phyloP scores from a whole-genome alignment of 164 flowering plant species.

The Buxus sempervirens region DNA sequence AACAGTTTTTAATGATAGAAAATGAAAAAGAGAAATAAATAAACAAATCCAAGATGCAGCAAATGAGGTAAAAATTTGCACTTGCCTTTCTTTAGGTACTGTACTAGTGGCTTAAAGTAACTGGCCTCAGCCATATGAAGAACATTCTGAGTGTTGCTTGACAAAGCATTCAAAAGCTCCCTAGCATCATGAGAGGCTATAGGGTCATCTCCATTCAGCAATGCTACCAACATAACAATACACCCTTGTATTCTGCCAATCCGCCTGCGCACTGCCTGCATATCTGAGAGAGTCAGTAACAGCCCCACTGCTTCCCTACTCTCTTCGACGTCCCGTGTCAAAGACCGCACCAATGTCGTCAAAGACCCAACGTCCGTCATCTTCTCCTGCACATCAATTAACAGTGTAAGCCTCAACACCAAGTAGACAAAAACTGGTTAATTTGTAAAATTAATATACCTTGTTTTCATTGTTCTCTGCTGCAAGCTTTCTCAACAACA shows the following conservation, averaged over 20 bases:
- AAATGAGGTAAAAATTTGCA: background rate
- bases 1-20: background rate
- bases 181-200: conserved; percentile 55
- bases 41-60: too few relatives aligned
- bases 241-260: conserved; percentile 83
- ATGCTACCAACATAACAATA: conserved; percentile 75
- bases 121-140: conserved; percentile 97
- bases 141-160: conserved; percentile 68
- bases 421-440: background rate
- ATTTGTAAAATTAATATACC: conserved; percentile 25
- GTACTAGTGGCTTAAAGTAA: conserved; percentile 75
- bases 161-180: conserved; percentile 52
- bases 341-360: conserved; percentile 56
- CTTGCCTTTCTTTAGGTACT: conserved; percentile 62
- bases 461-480: conserved; percentile 32
- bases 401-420: conserved; percentile 5
- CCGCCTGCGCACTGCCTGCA: conserved; percentile 42
- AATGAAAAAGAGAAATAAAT: background rate
- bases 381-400: conserved; percentile 57
- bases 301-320: conserved; percentile 78
- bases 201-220: conserved; percentile 61
- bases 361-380: conserved; percentile 53
- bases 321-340: conserved; percentile 64
- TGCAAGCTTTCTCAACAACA: conserved; percentile 41
- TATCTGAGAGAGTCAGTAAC: conserved; percentile 46